Conservation (phyloP, 768 basidiomycete species). For the Hypholoma fasciculare region DNA sequence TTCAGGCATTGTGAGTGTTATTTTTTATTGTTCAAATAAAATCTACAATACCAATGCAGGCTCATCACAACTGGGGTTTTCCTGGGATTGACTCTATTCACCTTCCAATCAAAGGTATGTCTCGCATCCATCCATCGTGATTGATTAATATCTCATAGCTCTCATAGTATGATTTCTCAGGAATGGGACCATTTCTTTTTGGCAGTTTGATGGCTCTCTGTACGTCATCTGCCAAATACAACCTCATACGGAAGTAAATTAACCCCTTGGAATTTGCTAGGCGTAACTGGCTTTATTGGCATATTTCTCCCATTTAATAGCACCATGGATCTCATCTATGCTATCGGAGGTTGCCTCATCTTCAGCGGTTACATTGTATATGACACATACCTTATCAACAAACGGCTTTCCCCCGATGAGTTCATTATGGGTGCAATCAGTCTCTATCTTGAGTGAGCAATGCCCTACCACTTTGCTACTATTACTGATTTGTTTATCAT, state of each 20-base stretch:
- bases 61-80: constrained; percentile 92
- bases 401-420: constrained; percentile 88
- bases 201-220: constrained; percentile 78
- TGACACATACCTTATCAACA: constrained; percentile 90
- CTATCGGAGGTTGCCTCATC: constrained; percentile 74
- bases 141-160: not conserved
- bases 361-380: constrained; percentile 92
- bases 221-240: constrained; percentile 31
- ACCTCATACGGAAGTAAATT: not conserved
- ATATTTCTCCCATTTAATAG: constrained; percentile 85
- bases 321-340: constrained; percentile 81
- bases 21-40: not conserved
- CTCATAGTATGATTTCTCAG: constrained; percentile 87
- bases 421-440: constrained; percentile 88
- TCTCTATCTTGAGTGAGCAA: constrained; percentile 89
- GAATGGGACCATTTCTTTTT: constrained; percentile 90
- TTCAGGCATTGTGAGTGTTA: constrained; percentile 77
- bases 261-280: constrained; percentile 30
- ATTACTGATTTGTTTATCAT: constrained; percentile 14
- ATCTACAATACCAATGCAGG: constrained; percentile 24
- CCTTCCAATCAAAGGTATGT: constrained; percentile 86
- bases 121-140: not conserved
- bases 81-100: constrained; percentile 91
- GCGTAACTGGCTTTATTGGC: constrained; percentile 80
- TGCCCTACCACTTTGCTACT: not conserved